Evolutionary conservation across 2,329 filamentous ascomycete genomes (phyloP).

Genomic region (Fusarium sp.): DNA sequence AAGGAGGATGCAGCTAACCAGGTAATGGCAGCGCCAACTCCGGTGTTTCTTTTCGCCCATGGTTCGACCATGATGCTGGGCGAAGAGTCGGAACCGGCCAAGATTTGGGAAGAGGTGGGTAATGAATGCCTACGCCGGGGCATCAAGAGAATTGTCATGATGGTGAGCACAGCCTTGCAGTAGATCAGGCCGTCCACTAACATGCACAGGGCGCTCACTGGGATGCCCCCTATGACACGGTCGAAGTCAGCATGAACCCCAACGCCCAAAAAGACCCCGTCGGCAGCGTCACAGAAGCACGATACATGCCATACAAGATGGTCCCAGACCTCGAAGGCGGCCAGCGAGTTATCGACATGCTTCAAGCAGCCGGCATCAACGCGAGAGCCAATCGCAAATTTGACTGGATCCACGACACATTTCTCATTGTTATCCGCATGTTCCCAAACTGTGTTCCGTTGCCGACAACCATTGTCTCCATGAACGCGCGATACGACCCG

Average conservation of each 20-base stretch:
- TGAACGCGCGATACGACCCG: slow-evolving; percentile 30
- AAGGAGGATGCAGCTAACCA: neutral
- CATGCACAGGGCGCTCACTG: neutral
- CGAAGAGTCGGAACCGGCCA: neutral
- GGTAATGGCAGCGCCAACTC: neutral
- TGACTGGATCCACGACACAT: neutral
- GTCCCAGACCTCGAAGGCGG: neutral
- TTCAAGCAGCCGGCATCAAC: neutral
- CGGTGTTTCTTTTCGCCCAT: neutral
- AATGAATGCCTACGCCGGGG: neutral
- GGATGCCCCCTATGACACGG: neutral
- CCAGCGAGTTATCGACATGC: neutral
- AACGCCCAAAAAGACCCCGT: neutral
- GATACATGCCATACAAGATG: neutral
- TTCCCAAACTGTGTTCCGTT: neutral
- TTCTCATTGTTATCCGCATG: neutral
- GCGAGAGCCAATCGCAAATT: neutral
- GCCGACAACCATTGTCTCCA: slow-evolving; percentile 57
- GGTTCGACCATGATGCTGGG: neutral
- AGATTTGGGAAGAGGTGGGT: neutral
- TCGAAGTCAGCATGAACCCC: neutral
- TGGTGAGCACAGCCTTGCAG: neutral
- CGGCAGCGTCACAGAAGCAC: neutral
- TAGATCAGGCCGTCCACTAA: neutral
- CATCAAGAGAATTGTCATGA: neutral